Evolutionary conservation across 257 asterid genomes (phyloP), one percentile per base, ranked within the genome.

Genomic region (Nicotiana tabacum): DNA sequence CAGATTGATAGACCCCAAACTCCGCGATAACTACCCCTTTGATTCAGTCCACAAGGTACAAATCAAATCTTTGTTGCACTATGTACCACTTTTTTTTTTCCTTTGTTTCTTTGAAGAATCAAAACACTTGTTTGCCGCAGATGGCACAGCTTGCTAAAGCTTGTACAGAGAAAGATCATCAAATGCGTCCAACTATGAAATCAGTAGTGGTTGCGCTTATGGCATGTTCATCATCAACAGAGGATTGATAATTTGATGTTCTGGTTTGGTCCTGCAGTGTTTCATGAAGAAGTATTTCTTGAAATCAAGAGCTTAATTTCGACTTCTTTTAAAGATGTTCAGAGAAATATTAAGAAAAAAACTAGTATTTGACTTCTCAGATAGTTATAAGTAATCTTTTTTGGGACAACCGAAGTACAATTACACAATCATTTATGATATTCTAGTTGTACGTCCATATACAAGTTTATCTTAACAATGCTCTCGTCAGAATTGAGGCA

Each of bases 151-250:
- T 95, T 72, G 98, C 98, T 2, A 91, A 83, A 84, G 96, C 90
- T 67, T 95, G 98, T 89, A 92, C 98, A 6, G 94, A 91, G 15
- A 97, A 93, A 83, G 92, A 87, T 81, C 96, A 97, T 83, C 93
- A 93, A 81, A 90, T 92, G 18, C 91, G 97, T 56, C 97, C 98
- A 4, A 91, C 90, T 81, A 95, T 93, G 98, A 87, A 95, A 83
- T 95, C 98, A 11, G 89, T 93, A 15, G 98, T 92, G 12, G 98
- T 95, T 33, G 97, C 94, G 0, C 81, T 95, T 83, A 93, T 93
- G 98, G 92, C 94, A 16, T 97, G 91, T 13, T 92, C 97, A n/a
- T 92, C 98, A 27, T 64, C 95, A 4, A 93, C 96, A 7, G 98
- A 91, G 66, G 94, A 92, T 33, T 92, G 98, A 69, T 69, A 39